Conservation (phyloP, 257 asterid genomes). For the Solanum acaule region DNA sequence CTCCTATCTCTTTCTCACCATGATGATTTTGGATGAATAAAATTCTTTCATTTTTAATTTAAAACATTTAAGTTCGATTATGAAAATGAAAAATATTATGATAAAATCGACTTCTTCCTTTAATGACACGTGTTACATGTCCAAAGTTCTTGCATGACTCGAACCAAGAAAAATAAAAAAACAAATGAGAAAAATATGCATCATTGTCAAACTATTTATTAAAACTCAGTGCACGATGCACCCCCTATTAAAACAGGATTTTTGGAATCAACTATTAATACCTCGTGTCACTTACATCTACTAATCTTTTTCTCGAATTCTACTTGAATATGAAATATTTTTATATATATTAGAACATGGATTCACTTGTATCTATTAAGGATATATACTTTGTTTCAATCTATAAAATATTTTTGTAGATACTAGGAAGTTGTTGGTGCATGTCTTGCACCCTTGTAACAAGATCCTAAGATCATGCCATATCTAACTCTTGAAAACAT, state of each 20-base stretch:
- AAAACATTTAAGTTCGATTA: too few species aligned
- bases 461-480: conserved; percentile 19
- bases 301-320: neutral
- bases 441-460: neutral
- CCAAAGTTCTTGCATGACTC: neutral
- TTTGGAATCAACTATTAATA: neutral
- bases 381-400: neutral
- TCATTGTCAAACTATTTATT: too few species aligned
- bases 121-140: neutral
- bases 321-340: neutral
- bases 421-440: neutral
- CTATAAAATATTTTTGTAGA: neutral
- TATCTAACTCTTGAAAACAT: neutral
- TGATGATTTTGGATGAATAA: neutral
- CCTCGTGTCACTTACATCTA: too few species aligned
- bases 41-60: neutral
- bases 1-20: neutral
- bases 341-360: neutral
- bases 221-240: neutral
- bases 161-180: neutral
- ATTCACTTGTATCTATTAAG: neutral
- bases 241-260: neutral
- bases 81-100: too few species aligned
- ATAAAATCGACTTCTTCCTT: neutral
- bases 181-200: neutral